A percentile compares a stretch with the other conserved stretches of the same genome.
Evolutionary conservation across 2,329 filamentous ascomycete genomes (phyloP).

Genomic region (Penicillium sp.): DNA sequence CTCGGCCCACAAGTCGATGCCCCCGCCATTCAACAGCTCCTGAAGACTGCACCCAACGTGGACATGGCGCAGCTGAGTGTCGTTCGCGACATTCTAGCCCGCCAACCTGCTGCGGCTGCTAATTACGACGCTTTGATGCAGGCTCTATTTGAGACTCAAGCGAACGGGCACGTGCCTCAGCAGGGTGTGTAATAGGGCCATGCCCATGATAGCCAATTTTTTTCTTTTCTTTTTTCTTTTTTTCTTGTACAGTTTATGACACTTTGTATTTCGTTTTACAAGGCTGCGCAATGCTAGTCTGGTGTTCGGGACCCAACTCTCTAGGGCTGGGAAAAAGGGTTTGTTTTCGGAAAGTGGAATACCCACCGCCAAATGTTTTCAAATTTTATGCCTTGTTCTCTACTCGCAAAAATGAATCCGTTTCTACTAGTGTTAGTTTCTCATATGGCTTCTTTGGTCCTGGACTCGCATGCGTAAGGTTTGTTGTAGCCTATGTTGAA

Average conservation of each 20-base stretch:
- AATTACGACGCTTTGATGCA: slow-evolving; percentile 50
- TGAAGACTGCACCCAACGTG: slow-evolving; percentile 67
- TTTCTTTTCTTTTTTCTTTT: background rate
- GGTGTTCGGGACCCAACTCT: slow-evolving; percentile 13
- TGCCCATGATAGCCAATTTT: slow-evolving; percentile 8
- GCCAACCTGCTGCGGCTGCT: slow-evolving; percentile 62
- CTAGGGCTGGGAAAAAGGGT: slow-evolving; percentile 4
- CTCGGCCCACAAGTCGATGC: slow-evolving; percentile 62
- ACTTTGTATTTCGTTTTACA: slow-evolving; percentile 9
- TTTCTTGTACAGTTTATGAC: slow-evolving; percentile 18
- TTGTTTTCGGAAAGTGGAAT: slow-evolving; percentile 19
- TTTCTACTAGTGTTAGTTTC: background rate
- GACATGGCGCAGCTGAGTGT: slow-evolving; percentile 70
- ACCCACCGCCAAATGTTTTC: slow-evolving; percentile 10
- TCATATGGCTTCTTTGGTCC: background rate
- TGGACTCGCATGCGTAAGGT: background rate
- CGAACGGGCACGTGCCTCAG: slow-evolving; percentile 29
- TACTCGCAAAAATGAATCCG: slow-evolving; percentile 4
- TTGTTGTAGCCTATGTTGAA: background rate
- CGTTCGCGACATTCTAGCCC: slow-evolving; percentile 65
- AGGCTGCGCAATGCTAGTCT: slow-evolving; percentile 7
- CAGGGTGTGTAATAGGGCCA: slow-evolving; percentile 15
- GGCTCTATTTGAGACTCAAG: slow-evolving; percentile 39
- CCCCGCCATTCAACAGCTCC: slow-evolving; percentile 66
- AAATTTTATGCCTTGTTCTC: slow-evolving; percentile 1